Percentiles rank a stretch among this genome's conserved stretches.
phyloP scores from a whole-genome alignment of 768 basidiomycete genomes.

The Mrakia hoshinonis region DNA sequence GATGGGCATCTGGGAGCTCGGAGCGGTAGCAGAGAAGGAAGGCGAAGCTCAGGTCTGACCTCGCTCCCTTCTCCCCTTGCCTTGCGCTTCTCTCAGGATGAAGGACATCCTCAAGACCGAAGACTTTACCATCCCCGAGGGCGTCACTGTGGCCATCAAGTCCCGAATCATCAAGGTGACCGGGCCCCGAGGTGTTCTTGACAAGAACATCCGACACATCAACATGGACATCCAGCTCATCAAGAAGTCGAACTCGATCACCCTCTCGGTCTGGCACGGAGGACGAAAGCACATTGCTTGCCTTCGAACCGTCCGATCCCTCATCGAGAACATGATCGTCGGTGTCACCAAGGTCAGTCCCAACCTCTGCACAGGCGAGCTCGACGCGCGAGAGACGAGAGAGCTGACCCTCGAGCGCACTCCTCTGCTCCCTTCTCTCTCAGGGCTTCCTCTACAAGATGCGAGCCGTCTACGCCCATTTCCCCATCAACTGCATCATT shows the following conservation, averaged over 20 bases:
- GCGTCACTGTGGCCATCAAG: constrained; percentile 78
- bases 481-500: constrained; percentile 98
- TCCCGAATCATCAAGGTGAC: constrained; percentile 82
- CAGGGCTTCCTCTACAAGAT: constrained; percentile 99
- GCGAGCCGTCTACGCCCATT: constrained; percentile 98
- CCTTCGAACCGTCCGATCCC: constrained; percentile 85
- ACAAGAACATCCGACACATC: constrained; percentile 79
- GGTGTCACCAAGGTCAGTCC: constrained; percentile 81
- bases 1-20: no score
- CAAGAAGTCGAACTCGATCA: constrained; percentile 59
- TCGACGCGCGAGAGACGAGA: background rate
- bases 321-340: constrained; percentile 95
- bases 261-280: constrained; percentile 94
- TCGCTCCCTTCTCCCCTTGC: background rate
- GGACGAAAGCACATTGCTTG: constrained; percentile 97
- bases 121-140: constrained; percentile 46
- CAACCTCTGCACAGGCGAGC: background rate
- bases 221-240: constrained; percentile 81
- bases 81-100: constrained; percentile 4
- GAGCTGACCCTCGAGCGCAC: background rate
- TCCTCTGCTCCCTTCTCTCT: background rate
- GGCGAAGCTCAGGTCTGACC: no score
- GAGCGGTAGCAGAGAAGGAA: no score
- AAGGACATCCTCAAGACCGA: constrained; percentile 34
- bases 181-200: constrained; percentile 82